phyloP scores from a whole-genome alignment of 495 filamentous ascomycete species.

The Xylaria venustula region DNA sequence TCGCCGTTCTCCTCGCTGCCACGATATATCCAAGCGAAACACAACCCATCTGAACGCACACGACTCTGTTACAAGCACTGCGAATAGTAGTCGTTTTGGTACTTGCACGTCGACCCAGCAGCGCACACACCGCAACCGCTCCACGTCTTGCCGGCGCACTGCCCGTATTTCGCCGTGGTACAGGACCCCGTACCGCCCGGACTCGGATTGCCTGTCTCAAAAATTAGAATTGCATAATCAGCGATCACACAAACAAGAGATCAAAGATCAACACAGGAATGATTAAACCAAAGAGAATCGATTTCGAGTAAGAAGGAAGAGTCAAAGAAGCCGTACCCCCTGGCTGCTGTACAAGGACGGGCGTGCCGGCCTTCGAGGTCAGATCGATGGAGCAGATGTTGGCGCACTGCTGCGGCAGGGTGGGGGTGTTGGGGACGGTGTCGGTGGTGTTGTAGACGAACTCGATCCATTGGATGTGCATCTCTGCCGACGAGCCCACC shows the following conservation, averaged over 20 bases:
- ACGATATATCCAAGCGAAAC: neutral
- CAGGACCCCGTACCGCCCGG: slow-evolving; percentile 13
- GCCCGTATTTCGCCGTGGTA: slow-evolving; percentile 36
- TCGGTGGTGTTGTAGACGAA: slow-evolving; percentile 62
- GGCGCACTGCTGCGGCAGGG: slow-evolving; percentile 26
- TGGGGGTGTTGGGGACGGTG: neutral
- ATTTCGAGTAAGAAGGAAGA: neutral
- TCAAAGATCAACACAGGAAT: neutral
- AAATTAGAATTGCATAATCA: neutral
- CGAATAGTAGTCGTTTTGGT: slow-evolving; percentile 39
- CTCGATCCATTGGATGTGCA: slow-evolving; percentile 75
- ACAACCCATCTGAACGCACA: neutral
- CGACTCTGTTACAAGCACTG: slow-evolving; percentile 30
- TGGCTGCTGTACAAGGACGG: slow-evolving; percentile 42
- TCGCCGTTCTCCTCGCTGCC: neutral
- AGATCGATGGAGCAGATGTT: slow-evolving; percentile 51
- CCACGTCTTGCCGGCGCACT: slow-evolving; percentile 46
- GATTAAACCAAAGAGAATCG: neutral
- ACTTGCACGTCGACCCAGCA: slow-evolving; percentile 32
- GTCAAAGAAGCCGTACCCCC: slow-evolving; percentile 10
- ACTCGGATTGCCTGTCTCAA: neutral
- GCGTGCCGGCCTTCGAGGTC: slow-evolving; percentile 41
- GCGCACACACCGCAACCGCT: slow-evolving; percentile 39
- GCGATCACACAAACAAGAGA: neutral
- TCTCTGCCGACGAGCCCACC: slow-evolving; percentile 52